Conservation (phyloP, 805 yeast species). For the Yamadazyma tumulicola region DNA sequence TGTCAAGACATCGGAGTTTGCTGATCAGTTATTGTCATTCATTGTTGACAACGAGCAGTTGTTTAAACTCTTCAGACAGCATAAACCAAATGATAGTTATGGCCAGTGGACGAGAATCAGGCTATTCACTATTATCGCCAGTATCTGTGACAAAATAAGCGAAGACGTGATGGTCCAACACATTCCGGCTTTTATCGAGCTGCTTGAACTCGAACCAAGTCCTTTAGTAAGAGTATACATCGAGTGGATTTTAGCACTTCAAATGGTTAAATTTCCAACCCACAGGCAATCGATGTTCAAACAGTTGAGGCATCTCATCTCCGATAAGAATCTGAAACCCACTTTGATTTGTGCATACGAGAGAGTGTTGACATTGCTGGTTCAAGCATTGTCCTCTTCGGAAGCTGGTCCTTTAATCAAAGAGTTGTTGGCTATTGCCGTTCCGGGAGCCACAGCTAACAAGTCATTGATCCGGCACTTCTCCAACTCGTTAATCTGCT, state of each 20-base stretch:
- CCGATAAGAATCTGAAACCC: slow-evolving; percentile 36
- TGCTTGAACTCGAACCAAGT: slow-evolving; percentile 58
- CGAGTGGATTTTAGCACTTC: slow-evolving; percentile 71
- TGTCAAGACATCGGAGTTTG: slow-evolving; percentile 23
- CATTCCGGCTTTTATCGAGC: slow-evolving; percentile 32
- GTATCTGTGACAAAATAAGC: slow-evolving; percentile 15
- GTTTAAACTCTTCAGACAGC: slow-evolving; percentile 46
- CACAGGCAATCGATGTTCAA: slow-evolving; percentile 17
- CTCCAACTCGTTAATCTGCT: slow-evolving; percentile 68
- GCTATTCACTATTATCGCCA: slow-evolving; percentile 48
- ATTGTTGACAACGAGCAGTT: slow-evolving; percentile 35
- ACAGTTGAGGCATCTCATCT: slow-evolving; percentile 8
- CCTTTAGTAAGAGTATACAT: slow-evolving; percentile 72
- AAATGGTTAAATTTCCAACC: slow-evolving; percentile 26
- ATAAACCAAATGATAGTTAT: slow-evolving; percentile 57
- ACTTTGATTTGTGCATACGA: slow-evolving; percentile 59
- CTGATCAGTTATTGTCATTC: slow-evolving; percentile 26
- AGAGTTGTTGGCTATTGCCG: slow-evolving; percentile 44
- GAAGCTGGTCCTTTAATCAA: slow-evolving; percentile 31
- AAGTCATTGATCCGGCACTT: slow-evolving; percentile 82
- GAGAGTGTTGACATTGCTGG: slow-evolving; percentile 55
- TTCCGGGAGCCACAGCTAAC: slow-evolving; percentile 78
- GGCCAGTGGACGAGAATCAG: slow-evolving; percentile 68
- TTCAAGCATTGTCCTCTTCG: slow-evolving; percentile 36
- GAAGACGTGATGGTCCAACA: slow-evolving; percentile 7